Evolutionary conservation across 2,329 filamentous ascomycete species (phyloP).

Genomic region (Knoxdaviesia proteae): DNA sequence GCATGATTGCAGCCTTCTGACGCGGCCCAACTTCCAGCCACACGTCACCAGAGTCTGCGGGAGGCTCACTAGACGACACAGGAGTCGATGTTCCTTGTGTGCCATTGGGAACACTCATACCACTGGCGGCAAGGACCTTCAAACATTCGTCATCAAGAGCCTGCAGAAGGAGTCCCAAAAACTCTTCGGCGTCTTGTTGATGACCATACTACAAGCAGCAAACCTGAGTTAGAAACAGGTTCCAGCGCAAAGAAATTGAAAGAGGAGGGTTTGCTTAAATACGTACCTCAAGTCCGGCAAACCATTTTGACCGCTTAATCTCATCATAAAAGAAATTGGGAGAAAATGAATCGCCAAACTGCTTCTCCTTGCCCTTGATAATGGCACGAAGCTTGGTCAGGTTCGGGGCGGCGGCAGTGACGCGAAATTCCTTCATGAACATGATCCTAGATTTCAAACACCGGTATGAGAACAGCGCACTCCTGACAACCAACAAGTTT

Average conservation of each 20-base stretch:
- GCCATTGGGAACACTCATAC: slow-evolving; percentile 2
- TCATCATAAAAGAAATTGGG: slow-evolving; percentile 93
- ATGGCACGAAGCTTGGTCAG: slow-evolving; percentile 51
- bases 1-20: slow-evolving; percentile 69
- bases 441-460: slow-evolving; percentile 43
- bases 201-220: slow-evolving; percentile 49
- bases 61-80: slow-evolving; percentile 10
- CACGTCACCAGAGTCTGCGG: slow-evolving; percentile 28
- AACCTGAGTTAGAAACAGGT: too few relatives aligned
- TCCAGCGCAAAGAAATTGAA: too few relatives aligned
- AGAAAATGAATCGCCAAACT: slow-evolving; percentile 77
- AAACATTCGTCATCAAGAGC: slow-evolving; percentile 85
- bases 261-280: not conserved
- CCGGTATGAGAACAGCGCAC: too few relatives aligned
- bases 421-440: slow-evolving; percentile 82
- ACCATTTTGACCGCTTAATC: slow-evolving; percentile 68
- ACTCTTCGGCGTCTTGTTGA: slow-evolving; percentile 95
- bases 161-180: slow-evolving; percentile 79
- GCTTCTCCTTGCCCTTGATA: slow-evolving; percentile 63
- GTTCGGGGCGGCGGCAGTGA: slow-evolving; percentile 60
- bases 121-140: slow-evolving; percentile 42
- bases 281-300: slow-evolving; percentile 75
- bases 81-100: slow-evolving; percentile 14
- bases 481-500: too few relatives aligned
- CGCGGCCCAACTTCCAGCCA: slow-evolving; percentile 92